These are phyloP conservation scores for Decorospora gaudefroyi DNA, from an alignment of 2,329 filamentous ascomycete genomes.

Conservation along the genomic window DNA sequence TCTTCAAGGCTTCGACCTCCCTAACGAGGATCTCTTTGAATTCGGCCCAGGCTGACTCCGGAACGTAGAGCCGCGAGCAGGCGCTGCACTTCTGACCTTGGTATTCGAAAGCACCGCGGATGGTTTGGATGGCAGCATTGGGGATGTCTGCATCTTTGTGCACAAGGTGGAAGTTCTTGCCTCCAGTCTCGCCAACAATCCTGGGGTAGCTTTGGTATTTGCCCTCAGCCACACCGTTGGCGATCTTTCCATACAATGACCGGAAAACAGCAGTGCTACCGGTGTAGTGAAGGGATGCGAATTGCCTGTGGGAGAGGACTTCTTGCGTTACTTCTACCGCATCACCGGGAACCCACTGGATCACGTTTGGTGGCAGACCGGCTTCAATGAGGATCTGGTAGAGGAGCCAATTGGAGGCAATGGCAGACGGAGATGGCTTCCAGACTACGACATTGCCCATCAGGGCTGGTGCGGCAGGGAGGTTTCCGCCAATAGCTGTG, in stretches of 20 bases:
- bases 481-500: constrained; percentile 88
- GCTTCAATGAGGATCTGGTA: constrained; percentile 91
- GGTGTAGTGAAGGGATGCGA: constrained; percentile 93
- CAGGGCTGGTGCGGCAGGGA: constrained; percentile 79
- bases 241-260: constrained; percentile 83
- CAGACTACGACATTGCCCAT: constrained; percentile 95
- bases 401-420: constrained; percentile 88
- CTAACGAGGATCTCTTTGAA: constrained; percentile 69
- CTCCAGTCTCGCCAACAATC: constrained; percentile 87
- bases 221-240: constrained; percentile 76
- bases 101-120: constrained; percentile 87
- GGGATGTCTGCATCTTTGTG: constrained; percentile 76
- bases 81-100: constrained; percentile 92
- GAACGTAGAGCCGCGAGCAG: constrained; percentile 78
- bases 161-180: constrained; percentile 90
- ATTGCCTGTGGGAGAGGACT: constrained; percentile 75
- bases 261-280: constrained; percentile 92
- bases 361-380: constrained; percentile 83
- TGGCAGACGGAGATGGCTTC: constrained; percentile 91
- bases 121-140: constrained; percentile 79
- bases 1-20: constrained; percentile 71
- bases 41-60: constrained; percentile 72
- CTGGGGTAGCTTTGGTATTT: constrained; percentile 84
- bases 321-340: constrained; percentile 80
- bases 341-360: constrained; percentile 91